Evolutionary conservation across 176 grass and related monocot genomes (phyloP).

Genomic region (Metroxylon sagu): DNA sequence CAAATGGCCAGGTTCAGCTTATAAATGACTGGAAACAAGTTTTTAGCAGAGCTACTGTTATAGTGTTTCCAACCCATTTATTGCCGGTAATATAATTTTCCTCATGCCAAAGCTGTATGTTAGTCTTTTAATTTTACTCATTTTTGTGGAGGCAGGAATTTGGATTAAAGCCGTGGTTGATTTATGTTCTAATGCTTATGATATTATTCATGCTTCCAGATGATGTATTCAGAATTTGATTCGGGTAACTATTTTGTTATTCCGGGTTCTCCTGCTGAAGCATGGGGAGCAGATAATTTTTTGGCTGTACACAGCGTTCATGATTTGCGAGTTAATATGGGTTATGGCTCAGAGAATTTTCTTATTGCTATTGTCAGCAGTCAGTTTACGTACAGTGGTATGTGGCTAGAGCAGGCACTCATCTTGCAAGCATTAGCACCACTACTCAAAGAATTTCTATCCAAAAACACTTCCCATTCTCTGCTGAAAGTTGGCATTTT

Average conservation of each 20-base stretch:
- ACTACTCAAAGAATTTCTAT: constrained; percentile 50
- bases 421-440: constrained; percentile 65
- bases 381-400: constrained; percentile 65
- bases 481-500: constrained; percentile 66
- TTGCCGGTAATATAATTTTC: constrained; percentile 62
- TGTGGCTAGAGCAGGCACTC: constrained; percentile 75
- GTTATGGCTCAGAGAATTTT: constrained; percentile 55
- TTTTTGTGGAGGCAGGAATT: background rate
- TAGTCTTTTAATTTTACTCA: background rate
- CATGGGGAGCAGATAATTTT: constrained; percentile 44
- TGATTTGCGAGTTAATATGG: constrained; percentile 32
- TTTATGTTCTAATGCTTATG: no score
- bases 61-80: constrained; percentile 81
- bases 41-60: constrained; percentile 68
- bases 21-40: constrained; percentile 73
- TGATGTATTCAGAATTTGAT: constrained; percentile 97
- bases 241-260: constrained; percentile 85
- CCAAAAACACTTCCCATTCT: constrained; percentile 41
- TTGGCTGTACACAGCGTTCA: constrained; percentile 22
- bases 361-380: constrained; percentile 70
- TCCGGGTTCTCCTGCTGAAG: constrained; percentile 69
- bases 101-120: constrained; percentile 9
- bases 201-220: constrained; percentile 33
- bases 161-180: no score
- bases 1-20: constrained; percentile 54